These are phyloP conservation scores for Xylaria palmicola DNA, from an alignment of 495 filamentous ascomycete species.

Conservation along the genomic window DNA sequence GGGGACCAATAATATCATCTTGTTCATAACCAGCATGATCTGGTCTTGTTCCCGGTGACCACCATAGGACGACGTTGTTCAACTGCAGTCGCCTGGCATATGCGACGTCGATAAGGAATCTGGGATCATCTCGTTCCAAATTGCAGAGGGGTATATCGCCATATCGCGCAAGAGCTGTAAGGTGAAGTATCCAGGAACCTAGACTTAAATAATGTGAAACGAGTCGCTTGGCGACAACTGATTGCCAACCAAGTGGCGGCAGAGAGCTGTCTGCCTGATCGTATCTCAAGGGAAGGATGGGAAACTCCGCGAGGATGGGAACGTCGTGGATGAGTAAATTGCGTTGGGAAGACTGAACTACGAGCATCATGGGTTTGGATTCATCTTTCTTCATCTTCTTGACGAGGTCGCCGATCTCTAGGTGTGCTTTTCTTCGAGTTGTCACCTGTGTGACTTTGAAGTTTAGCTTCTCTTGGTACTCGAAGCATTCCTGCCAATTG, in stretches of 20 bases:
- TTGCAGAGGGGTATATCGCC: conserved; percentile 95
- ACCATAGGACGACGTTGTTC: conserved; percentile 97
- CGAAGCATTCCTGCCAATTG: conserved; percentile 73
- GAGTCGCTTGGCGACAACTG: conserved; percentile 79
- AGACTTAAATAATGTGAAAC: conserved; percentile 88
- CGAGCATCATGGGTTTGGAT: conserved; percentile 69
- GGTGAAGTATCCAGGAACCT: conserved; percentile 86
- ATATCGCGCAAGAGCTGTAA: conserved; percentile 83
- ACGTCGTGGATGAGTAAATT: conserved; percentile 79
- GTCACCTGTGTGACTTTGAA: conserved; percentile 87
- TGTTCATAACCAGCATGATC: conserved; percentile 96
- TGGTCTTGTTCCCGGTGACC: conserved; percentile 79
- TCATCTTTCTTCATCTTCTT: conserved; percentile 89
- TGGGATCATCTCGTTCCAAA: conserved; percentile 87
- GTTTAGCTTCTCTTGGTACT: conserved; percentile 82
- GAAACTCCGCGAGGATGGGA: conserved; percentile 80
- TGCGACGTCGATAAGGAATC: conserved; percentile 91
- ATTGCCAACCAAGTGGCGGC: conserved; percentile 91
- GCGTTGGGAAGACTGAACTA: conserved; percentile 86
- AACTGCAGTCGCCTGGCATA: conserved; percentile 88
- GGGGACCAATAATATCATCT: conserved; percentile 78
- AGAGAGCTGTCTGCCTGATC: conserved; percentile 83
- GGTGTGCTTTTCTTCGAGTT: conserved; percentile 80
- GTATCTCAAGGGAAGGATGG: conserved; percentile 73
- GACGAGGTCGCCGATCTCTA: conserved; percentile 79